Base-by-base conservation (phyloP, 2,329 filamentous ascomycete genomes). In the Alternaria sp. region DNA sequence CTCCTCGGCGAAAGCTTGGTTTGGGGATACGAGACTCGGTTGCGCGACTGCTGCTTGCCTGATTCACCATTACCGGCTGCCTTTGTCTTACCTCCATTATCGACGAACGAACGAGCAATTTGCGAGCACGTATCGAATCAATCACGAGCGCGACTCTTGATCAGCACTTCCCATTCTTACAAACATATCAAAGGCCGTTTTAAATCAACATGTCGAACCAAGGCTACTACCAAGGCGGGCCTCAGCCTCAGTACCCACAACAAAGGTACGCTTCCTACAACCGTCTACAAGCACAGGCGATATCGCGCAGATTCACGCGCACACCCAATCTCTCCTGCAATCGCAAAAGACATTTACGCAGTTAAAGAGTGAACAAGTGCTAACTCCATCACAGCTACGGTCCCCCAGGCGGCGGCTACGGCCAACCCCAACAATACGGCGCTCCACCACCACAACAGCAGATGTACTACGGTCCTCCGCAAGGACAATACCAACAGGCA, bases 401-500 rank as follows among this genome's bases (percentile, higher is more conserved):
- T n/a, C 69, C 70, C 3, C 68, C 71, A 15, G 60, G 47, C 21
- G 63, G 63, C 28, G 33, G 43, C 51, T 65, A 65, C 3, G 53
- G 55, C 43, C 66, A 67, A 56, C 61, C 60, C 37, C 37, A 41
- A 46, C 65, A 67, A 54, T 73, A 74, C 59, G 73, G 71, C 56
- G 66, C 69, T 5, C 75, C 75, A n/a, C 75, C 67, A 6, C 65
- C 55, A 9, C 72, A 74, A 25, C 70, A 70, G 61, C 69, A 70
- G 50, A 71, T 71, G 68, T 72, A 73, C 62, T 75, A 77, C 55
- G 65, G 66, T 5, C 70, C 71, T 4, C 62, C 60, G 15, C 73
- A 81, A 23, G 60, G 60, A 73, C 79, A 84, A 73, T 85, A 86
- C 71, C 85, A 86, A 71, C 84, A 86, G 70, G 82, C 80, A 21